phyloP scores from a whole-genome alignment of 768 basidiomycete genomes.

The Lentinula sp. region DNA sequence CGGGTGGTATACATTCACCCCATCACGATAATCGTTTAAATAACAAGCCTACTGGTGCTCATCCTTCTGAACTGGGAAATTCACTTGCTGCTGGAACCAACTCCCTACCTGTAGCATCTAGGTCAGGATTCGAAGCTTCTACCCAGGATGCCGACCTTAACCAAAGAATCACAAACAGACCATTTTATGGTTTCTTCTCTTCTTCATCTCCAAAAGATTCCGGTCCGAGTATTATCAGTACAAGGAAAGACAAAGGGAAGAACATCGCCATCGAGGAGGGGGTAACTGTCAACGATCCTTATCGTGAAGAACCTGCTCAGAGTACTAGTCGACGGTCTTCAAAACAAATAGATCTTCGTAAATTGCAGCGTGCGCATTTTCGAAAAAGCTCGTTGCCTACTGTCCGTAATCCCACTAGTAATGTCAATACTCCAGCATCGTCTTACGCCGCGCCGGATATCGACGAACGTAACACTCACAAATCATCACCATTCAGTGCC shows the following conservation, averaged over 20 bases:
- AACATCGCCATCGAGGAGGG: neutral
- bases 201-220: neutral
- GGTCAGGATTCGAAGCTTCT: neutral
- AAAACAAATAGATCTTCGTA: neutral
- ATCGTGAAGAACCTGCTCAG: neutral
- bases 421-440: neutral
- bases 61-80: neutral
- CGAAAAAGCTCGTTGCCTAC: neutral
- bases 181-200: neutral
- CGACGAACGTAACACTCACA: neutral
- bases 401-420: neutral
- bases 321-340: neutral
- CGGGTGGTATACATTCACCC: neutral
- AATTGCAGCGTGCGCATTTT: neutral
- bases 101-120: neutral
- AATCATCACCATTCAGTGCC: neutral
- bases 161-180: neutral
- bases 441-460: neutral
- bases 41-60: neutral
- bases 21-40: neutral
- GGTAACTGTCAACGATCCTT: neutral
- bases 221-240: neutral
- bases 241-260: neutral
- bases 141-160: neutral
- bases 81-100: neutral